phyloP scores from a whole-genome alignment of 2,329 filamentous ascomycete genomes.

The Pestalotiopsis sp. region DNA sequence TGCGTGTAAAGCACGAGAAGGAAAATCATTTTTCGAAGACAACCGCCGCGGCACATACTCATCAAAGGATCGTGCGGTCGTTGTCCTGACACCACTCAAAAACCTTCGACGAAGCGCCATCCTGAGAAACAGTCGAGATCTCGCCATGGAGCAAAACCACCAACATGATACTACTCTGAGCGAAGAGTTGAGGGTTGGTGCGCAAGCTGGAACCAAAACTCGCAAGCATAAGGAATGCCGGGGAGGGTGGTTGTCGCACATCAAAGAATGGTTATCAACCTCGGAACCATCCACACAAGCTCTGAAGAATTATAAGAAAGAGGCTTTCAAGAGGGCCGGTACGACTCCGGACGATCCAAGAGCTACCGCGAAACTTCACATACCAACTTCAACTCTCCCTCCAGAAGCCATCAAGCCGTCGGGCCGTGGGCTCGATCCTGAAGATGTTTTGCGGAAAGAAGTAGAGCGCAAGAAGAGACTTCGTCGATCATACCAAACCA shows the following conservation, averaged over 20 bases:
- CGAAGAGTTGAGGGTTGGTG: slow-evolving; percentile 14
- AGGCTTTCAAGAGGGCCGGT: slow-evolving; percentile 46
- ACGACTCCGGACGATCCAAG: slow-evolving; percentile 45
- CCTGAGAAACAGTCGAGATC: slow-evolving; percentile 12
- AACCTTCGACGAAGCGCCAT: neutral
- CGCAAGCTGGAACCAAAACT: slow-evolving; percentile 21
- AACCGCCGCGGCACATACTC: neutral
- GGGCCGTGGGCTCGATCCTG: slow-evolving; percentile 45
- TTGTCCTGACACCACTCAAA: slow-evolving; percentile 8
- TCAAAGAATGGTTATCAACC: slow-evolving; percentile 52
- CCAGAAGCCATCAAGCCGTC: slow-evolving; percentile 48
- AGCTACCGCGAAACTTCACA: slow-evolving; percentile 48
- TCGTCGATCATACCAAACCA: slow-evolving; percentile 6
- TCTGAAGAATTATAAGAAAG: slow-evolving; percentile 48
- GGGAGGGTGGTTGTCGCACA: slow-evolving; percentile 42
- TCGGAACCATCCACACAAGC: slow-evolving; percentile 55
- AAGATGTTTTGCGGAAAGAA: slow-evolving; percentile 43
- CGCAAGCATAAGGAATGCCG: slow-evolving; percentile 32
- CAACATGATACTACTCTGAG: slow-evolving; percentile 8
- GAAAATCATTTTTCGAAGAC: slow-evolving; percentile 6
- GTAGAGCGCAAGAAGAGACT: slow-evolving; percentile 27
- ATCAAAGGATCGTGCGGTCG: neutral
- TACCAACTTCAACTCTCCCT: slow-evolving; percentile 49
- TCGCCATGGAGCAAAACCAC: slow-evolving; percentile 17
- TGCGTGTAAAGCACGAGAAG: slow-evolving; percentile 23